phyloP scores from a whole-genome alignment of 2,329 filamentous ascomycete species.

The Aspergillus carbonarius region DNA sequence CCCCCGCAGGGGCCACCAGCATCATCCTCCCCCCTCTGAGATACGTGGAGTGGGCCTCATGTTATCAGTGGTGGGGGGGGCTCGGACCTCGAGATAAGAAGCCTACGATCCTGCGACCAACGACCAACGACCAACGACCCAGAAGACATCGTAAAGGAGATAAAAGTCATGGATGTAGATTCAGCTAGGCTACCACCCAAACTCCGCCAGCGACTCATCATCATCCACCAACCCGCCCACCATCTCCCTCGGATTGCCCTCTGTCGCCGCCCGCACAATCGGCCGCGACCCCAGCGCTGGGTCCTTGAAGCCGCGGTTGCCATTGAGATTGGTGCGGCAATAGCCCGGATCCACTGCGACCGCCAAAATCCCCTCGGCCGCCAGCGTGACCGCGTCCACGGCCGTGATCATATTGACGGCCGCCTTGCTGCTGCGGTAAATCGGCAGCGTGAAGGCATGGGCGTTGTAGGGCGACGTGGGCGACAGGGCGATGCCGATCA shows the following conservation, averaged over 20 bases:
- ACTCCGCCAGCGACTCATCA: not conserved
- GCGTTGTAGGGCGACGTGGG: not conserved
- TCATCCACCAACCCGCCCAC: not conserved
- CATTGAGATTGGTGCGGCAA: not conserved
- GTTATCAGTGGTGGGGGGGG: not conserved
- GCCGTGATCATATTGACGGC: constrained; percentile 11
- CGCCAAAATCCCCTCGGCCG: not conserved
- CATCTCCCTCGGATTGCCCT: not conserved
- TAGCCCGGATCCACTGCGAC: not conserved
- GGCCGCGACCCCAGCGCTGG: not conserved
- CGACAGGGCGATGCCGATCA: constrained; percentile 3
- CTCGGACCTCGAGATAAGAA: not conserved
- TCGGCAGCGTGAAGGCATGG: not conserved
- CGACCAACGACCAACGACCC: too few species aligned
- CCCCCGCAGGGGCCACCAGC: not conserved
- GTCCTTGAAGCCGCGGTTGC: not conserved
- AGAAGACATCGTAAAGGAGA: too few species aligned
- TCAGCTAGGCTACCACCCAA: too few species aligned
- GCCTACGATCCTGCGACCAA: too few species aligned
- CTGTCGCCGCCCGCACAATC: not conserved
- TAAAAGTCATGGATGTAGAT: too few species aligned
- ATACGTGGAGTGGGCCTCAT: not conserved
- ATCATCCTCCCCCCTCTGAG: too few species aligned
- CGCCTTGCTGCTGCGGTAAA: constrained; percentile 6
- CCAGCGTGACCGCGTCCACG: not conserved